These are phyloP conservation scores for Clarireedia monteithiana DNA, from an alignment of 2,329 filamentous ascomycete species.

Conservation along the genomic window DNA sequence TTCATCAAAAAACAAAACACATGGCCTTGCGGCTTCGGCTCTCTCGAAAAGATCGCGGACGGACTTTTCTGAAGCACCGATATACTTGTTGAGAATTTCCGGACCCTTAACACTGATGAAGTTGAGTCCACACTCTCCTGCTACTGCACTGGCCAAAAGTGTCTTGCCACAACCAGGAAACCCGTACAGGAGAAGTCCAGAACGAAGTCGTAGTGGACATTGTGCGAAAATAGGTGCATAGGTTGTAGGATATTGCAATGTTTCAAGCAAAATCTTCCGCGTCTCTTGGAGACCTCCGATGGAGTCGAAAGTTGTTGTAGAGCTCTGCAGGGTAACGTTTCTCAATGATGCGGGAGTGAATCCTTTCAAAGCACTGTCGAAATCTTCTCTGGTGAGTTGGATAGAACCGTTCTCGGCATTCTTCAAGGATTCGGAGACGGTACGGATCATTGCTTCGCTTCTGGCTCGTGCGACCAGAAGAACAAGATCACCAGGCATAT, in stretches of 20 bases:
- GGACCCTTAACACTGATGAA: conserved; percentile 98
- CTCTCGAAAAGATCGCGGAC: conserved; percentile 93
- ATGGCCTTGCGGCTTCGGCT: conserved; percentile 82
- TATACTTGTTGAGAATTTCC: conserved; percentile 98
- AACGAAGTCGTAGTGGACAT: conserved; percentile 88
- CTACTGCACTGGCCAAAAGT: conserved; percentile 89
- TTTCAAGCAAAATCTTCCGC: conserved; percentile 86
- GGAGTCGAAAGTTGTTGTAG: conserved; percentile 83
- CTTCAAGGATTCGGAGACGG: conserved; percentile 44
- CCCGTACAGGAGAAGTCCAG: conserved; percentile 86
- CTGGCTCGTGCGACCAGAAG: conserved; percentile 80
- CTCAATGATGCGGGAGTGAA: conserved; percentile 93
- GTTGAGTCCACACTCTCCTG: conserved; percentile 93
- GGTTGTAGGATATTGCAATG: conserved; percentile 91
- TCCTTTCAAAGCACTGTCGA: conserved; percentile 75
- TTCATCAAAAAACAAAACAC: conserved; percentile 96
- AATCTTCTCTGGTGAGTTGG: conserved; percentile 65
- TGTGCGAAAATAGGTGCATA: conserved; percentile 97
- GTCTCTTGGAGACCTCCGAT: conserved; percentile 87
- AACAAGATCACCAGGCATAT: conserved; percentile 91
- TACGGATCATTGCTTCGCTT: conserved; percentile 86
- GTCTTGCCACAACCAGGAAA: conserved; percentile 97
- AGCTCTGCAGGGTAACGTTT: conserved; percentile 89
- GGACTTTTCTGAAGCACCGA: conserved; percentile 92
- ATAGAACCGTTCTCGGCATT: conserved; percentile 45